Conservation (phyloP, 2,329 filamentous ascomycete species). For the Neonectria sp. region DNA sequence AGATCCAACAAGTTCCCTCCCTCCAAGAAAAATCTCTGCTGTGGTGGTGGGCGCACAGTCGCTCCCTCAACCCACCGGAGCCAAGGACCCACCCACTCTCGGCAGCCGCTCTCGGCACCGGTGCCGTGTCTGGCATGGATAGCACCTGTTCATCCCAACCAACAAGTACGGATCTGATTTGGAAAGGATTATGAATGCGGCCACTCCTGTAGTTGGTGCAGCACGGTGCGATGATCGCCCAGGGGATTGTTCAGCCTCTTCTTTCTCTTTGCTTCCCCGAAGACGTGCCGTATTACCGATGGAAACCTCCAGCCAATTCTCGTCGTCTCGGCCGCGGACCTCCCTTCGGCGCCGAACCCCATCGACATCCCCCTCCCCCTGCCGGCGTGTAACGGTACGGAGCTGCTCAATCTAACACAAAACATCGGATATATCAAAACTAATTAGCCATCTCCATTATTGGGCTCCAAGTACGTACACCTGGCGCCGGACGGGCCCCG, state of each 20-base stretch:
- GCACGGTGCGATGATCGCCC: background rate
- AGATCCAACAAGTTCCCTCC: conserved; percentile 3
- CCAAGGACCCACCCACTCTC: conserved; percentile 16
- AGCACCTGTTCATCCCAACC: background rate
- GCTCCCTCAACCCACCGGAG: conserved; percentile 1
- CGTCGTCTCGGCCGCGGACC: conserved; percentile 28
- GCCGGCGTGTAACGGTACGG: background rate
- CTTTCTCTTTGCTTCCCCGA: background rate
- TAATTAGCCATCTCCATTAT: conserved; percentile 33
- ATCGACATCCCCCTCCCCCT: background rate
- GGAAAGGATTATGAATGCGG: background rate
- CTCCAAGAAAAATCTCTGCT: conserved; percentile 26
- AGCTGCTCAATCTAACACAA: background rate
- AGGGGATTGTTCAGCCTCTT: conserved; percentile 6
- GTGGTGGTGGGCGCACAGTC: conserved; percentile 14
- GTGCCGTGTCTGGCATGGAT: conserved; percentile 25
- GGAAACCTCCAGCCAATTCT: background rate
- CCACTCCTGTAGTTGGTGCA: background rate
- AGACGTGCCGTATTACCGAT: background rate
- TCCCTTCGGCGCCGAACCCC: conserved; percentile 33
- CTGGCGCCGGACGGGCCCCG: background rate
- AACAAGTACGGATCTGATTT: background rate
- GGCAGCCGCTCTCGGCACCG: conserved; percentile 43
- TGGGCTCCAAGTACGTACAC: conserved; percentile 35
- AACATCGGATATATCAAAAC: conserved; percentile 2